Percentiles rank a stretch among this genome's conserved stretches.
These are phyloP conservation scores for Pulveroboletus sp. DNA, from an alignment of 1,284 basidiomycete genomes.

Conservation along the genomic window DNA sequence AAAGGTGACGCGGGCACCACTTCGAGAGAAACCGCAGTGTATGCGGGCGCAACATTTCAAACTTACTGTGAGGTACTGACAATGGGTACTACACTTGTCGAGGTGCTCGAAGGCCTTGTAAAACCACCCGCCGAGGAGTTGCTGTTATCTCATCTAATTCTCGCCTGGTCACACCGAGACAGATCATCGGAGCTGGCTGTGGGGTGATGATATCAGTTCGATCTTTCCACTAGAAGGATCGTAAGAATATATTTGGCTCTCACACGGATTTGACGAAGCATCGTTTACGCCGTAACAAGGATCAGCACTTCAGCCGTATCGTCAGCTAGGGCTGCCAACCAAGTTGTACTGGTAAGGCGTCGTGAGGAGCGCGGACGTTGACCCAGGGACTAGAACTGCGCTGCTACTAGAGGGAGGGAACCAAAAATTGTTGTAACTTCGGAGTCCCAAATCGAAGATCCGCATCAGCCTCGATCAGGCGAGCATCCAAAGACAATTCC, in stretches of 20 bases:
- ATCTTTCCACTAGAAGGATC: slow-evolving; percentile 49
- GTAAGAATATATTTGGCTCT: slow-evolving; percentile 63
- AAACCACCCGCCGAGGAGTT: slow-evolving; percentile 10
- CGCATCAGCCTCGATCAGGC: too few relatives aligned
- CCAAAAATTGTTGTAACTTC: too few relatives aligned
- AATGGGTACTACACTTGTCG: slow-evolving; percentile 15
- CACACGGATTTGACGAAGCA: slow-evolving; percentile 35
- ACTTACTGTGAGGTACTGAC: slow-evolving; percentile 27
- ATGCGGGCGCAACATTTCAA: slow-evolving; percentile 49
- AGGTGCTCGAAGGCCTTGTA: slow-evolving; percentile 22
- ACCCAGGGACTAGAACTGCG: slow-evolving; percentile 47
- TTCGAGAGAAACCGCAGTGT: slow-evolving; percentile 41
- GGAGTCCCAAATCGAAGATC: too few relatives aligned
- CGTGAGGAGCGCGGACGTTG: slow-evolving; percentile 52
- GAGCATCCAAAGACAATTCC: too few relatives aligned
- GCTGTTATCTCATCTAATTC: slow-evolving; percentile 13
- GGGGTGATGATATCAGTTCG: slow-evolving; percentile 55
- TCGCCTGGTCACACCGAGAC: slow-evolving; percentile 2
- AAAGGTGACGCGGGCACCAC: slow-evolving; percentile 24
- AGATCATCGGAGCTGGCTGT: slow-evolving; percentile 22
- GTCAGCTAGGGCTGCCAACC: background rate
- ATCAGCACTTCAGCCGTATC: background rate
- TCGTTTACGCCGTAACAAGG: slow-evolving; percentile 15
- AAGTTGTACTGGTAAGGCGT: slow-evolving; percentile 43
- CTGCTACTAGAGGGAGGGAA: too few relatives aligned